Percentiles rank a stretch among this genome's conserved stretches.
phyloP scores from a whole-genome alignment of 768 basidiomycete species.

The Boletus sensibilis region DNA sequence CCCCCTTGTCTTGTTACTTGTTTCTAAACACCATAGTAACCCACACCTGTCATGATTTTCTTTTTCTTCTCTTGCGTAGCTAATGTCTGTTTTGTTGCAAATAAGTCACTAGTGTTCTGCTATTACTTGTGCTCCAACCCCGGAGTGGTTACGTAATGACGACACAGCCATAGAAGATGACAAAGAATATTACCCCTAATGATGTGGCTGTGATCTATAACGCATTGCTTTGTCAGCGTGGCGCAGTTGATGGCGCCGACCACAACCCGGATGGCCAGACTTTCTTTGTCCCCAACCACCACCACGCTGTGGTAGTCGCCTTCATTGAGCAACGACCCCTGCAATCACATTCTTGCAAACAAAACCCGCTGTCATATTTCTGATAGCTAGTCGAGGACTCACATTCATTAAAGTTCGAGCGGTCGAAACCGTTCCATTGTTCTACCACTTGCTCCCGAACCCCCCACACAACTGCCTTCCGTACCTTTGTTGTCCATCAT shows the following conservation, averaged over 20 bases:
- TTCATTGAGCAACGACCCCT: conserved; percentile 7
- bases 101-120: neutral
- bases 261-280: conserved; percentile 6
- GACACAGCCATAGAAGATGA: neutral
- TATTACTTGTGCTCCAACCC: too few relatives aligned
- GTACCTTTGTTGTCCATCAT: conserved; percentile 30
- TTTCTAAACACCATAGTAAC: conserved; percentile 2
- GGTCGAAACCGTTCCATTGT: conserved; percentile 9
- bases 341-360: conserved; percentile 12
- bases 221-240: conserved; percentile 24
- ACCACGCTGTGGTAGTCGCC: conserved; percentile 20
- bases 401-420: conserved; percentile 28
- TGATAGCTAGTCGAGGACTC: conserved; percentile 22
- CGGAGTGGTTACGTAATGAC: neutral
- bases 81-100: conserved; percentile 22
- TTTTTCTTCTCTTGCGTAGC: conserved; percentile 14
- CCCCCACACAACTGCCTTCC: conserved; percentile 17
- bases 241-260: conserved; percentile 17
- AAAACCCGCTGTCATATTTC: conserved; percentile 4
- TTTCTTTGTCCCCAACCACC: conserved; percentile 23
- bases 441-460: conserved; percentile 19
- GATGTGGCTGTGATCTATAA: neutral
- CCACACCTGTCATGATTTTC: neutral
- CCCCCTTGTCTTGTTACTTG: conserved; percentile 13
- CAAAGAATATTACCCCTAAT: conserved; percentile 1